Evolutionary conservation across 495 filamentous ascomycete genomes (phyloP).

Genomic region (Penicillium argentinense): DNA sequence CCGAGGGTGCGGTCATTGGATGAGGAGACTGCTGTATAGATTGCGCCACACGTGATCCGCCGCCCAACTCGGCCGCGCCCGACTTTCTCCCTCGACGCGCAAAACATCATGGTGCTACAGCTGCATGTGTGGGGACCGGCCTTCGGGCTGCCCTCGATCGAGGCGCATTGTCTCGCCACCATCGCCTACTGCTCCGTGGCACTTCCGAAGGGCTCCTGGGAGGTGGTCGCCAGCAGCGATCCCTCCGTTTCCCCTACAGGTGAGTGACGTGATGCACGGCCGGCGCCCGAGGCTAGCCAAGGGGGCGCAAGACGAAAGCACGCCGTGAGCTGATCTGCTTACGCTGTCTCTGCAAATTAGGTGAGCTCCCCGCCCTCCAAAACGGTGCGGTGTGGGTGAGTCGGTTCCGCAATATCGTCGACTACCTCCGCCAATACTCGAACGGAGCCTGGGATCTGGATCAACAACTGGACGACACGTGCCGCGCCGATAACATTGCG

Average conservation of each 20-base stretch:
- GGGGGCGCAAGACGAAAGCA: neutral
- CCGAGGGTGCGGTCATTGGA: too few relatives aligned
- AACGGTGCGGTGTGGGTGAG: constrained; percentile 63
- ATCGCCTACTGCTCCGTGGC: constrained; percentile 67
- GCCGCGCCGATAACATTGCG: constrained; percentile 56
- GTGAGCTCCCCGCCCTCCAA: constrained; percentile 70
- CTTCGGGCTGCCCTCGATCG: constrained; percentile 83
- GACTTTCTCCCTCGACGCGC: constrained; percentile 16
- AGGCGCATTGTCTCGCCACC: constrained; percentile 79
- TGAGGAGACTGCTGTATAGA: constrained; percentile 7
- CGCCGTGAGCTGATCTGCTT: constrained; percentile 4
- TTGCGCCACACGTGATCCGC: constrained; percentile 36
- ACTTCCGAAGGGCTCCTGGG: constrained; percentile 63
- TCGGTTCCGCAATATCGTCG: constrained; percentile 72
- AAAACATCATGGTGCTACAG: constrained; percentile 61
- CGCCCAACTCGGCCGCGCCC: constrained; percentile 16
- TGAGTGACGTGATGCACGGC: constrained; percentile 47
- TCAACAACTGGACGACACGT: constrained; percentile 39
- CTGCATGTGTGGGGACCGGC: constrained; percentile 92
- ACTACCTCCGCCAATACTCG: constrained; percentile 61
- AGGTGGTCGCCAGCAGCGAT: constrained; percentile 73
- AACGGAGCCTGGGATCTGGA: constrained; percentile 57
- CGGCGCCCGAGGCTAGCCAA: constrained; percentile 6
- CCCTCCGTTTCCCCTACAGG: constrained; percentile 72
- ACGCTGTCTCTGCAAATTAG: constrained; percentile 40